phyloP scores from a whole-genome alignment of 106 monocot species.

The Alisma plantagoaquatica region DNA sequence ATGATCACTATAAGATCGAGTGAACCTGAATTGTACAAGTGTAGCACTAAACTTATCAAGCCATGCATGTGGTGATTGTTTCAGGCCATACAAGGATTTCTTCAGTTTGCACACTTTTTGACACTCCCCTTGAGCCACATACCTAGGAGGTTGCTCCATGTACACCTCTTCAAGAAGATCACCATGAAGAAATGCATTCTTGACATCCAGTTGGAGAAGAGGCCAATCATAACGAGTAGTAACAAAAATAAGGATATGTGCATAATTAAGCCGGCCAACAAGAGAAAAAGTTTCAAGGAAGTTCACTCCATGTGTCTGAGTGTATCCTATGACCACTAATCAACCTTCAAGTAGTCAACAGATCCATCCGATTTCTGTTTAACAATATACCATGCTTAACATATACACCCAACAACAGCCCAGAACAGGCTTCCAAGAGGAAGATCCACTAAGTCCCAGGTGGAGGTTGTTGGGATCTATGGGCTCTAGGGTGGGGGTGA shows the following conservation, averaged over 20 bases:
- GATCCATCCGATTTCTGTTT: background rate
- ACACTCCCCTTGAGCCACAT: background rate
- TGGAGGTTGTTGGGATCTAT: too few relatives aligned
- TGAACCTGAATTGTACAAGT: background rate
- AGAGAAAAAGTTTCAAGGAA: background rate
- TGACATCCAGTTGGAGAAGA: background rate
- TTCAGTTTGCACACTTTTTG: background rate
- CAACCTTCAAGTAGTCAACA: background rate
- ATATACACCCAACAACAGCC: background rate
- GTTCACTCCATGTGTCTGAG: background rate
- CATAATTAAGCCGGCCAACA: background rate
- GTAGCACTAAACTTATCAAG: background rate
- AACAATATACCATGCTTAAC: too few relatives aligned
- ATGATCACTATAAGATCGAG: background rate
- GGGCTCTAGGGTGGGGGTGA: too few relatives aligned
- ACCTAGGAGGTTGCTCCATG: background rate
- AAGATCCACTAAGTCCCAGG: background rate
- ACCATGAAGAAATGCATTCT: background rate
- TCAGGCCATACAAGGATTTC: background rate
- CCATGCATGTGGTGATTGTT: background rate
- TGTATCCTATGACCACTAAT: background rate
- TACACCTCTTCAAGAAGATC: background rate
- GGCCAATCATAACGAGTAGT: background rate
- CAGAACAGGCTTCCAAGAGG: background rate
- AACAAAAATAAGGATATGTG: background rate